Conservation (phyloP, 2,329 filamentous ascomycete species). For the Periconia sp. region DNA sequence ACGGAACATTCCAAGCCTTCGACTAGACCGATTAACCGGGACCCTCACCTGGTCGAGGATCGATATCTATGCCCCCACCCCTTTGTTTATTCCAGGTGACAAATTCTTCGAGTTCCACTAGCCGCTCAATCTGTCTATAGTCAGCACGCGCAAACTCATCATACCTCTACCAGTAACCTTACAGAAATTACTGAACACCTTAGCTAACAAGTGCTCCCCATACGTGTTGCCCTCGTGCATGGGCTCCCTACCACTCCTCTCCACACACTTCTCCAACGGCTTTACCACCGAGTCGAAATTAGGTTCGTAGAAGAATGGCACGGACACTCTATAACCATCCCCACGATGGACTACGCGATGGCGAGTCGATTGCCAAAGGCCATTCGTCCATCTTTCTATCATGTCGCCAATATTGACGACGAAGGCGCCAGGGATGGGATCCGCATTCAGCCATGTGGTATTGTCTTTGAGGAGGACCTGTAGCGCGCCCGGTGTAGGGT, state of each 20-base stretch:
- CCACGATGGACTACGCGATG: constrained; percentile 55
- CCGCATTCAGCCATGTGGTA: constrained; percentile 51
- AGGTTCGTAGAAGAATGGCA: constrained; percentile 59
- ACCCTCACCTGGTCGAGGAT: no score
- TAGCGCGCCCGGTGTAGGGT: constrained; percentile 50
- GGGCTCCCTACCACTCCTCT: constrained; percentile 33
- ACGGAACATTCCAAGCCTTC: no score
- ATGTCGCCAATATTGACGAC: constrained; percentile 59
- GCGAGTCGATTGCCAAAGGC: constrained; percentile 50
- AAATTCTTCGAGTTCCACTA: no score
- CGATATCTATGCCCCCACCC: no score
- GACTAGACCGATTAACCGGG: no score
- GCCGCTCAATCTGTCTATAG: neutral
- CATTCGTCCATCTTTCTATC: constrained; percentile 55
- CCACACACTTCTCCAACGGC: constrained; percentile 47
- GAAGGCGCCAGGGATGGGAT: constrained; percentile 52
- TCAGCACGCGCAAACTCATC: neutral
- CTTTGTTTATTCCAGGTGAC: no score
- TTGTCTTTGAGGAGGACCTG: constrained; percentile 51
- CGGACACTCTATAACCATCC: constrained; percentile 47
- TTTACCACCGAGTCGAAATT: constrained; percentile 48
- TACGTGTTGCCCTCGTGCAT: constrained; percentile 46
- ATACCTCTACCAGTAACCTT: neutral
- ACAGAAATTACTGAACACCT: constrained; percentile 52
- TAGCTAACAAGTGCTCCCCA: constrained; percentile 51